These are phyloP conservation scores for Chytriomyces hyalinus DNA, from an alignment of 192 early-diverging fungal genomes.

Conservation along the genomic window DNA sequence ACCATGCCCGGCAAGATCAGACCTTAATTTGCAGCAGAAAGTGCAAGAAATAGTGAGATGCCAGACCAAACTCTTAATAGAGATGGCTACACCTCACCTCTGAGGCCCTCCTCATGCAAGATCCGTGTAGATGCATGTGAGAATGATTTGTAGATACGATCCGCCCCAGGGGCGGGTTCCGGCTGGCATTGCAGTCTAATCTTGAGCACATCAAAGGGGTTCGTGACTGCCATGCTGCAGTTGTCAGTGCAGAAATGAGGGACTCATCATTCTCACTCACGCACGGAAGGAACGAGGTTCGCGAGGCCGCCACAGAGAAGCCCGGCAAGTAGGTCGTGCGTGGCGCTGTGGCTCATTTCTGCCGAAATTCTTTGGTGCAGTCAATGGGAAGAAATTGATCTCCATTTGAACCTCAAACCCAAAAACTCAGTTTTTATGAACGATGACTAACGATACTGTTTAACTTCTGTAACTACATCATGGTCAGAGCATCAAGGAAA, in stretches of 20 bases:
- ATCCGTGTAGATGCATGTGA: conserved; percentile 9
- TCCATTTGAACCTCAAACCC: too few species aligned
- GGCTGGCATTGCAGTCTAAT: conserved; percentile 9
- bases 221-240: not conserved
- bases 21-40: not conserved
- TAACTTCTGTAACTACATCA: conserved; percentile 29
- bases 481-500: conserved; percentile 83
- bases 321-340: not conserved
- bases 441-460: too few species aligned
- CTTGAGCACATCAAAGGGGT: conserved; percentile 21
- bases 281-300: conserved; percentile 19
- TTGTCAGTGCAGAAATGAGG: not conserved
- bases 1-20: conserved; percentile 25
- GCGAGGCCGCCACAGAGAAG: conserved; percentile 21
- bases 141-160: conserved; percentile 12
- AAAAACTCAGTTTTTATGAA: too few species aligned
- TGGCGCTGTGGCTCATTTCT: too few species aligned
- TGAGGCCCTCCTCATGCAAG: not conserved
- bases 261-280: not conserved
- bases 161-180: not conserved
- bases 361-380: too few species aligned
- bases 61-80: not conserved
- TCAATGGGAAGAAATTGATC: too few species aligned
- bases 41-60: too few species aligned
- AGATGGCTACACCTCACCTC: not conserved